Evolutionary conservation across 352 stramenopile species (phyloP), one percentile per base, ranked within the genome.

Genomic region (Aphanomyces stellatus): DNA sequence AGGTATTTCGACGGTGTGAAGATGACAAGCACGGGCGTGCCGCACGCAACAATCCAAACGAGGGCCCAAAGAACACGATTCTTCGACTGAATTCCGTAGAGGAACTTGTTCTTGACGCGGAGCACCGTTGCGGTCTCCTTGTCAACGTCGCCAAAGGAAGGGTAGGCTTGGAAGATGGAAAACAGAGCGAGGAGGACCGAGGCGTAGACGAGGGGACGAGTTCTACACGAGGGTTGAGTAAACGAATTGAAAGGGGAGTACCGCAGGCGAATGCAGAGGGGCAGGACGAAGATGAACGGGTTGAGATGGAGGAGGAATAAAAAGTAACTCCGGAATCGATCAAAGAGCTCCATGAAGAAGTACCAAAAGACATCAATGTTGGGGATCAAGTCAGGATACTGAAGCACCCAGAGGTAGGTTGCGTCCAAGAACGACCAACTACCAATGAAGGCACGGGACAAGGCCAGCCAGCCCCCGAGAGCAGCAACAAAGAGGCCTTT

Each of bases 321-420:
- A 61, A 93, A 93, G 64, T 91, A 93, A 53, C 75, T 77, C 53
- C 88, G 87, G 57, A 93, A 93, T 22, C 85, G 82, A 65, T 93
- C 83, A 56, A 93, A 93, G 1, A 93, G 75, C 65, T 93, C 85
- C 69, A 88, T 93, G 65, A 93, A 91, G 65, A 93, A 91, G 55
- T 93, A 93, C 85, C 85, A 93, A 68, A 93, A 93, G 63, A 92
- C 82, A 37, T 83, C 85, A 25, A 93, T 77, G 48, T 92, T 91
- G 8, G 83, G 83, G 0, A 83, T 91, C 80, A 93, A 70, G 64
- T 91, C 85, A 43, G 79, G 88, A 53, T 91, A 93, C 37, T 76
- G 77, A 0, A 77, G 79, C 27, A 92, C 75, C 85, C 85, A 93
- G 46, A 89, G 61, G 63, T 93, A 93, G 2, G 85, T 92, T 70